These are phyloP conservation scores for Trematosphaeria pertusa DNA, from an alignment of 2,329 filamentous ascomycete genomes.

Conservation along the genomic window DNA sequence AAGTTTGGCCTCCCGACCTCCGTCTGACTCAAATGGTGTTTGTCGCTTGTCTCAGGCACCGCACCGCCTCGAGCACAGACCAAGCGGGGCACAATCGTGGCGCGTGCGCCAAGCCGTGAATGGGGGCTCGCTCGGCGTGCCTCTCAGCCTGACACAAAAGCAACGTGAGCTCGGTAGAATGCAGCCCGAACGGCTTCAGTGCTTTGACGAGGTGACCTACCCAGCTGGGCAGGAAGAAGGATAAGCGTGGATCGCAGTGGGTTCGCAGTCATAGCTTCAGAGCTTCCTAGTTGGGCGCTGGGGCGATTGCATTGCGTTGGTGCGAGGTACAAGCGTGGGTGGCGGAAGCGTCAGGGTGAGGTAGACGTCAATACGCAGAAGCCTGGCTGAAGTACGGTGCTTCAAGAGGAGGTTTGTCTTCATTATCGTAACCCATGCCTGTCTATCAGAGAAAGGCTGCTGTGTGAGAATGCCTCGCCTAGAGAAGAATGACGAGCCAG, in stretches of 20 bases:
- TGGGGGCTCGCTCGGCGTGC: too few species aligned
- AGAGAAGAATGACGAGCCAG: constrained; percentile 8
- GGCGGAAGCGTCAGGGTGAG: too few species aligned
- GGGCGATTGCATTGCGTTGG: too few species aligned
- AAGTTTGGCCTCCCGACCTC: constrained; percentile 17
- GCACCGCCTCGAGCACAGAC: constrained; percentile 24
- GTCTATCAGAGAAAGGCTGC: constrained; percentile 11
- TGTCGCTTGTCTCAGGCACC: constrained; percentile 36
- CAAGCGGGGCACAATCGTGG: constrained; percentile 19
- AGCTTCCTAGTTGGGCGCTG: constrained; percentile 41
- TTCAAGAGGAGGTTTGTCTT: constrained; percentile 18
- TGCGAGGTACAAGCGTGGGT: too few species aligned
- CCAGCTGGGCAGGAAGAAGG: constrained; percentile 33
- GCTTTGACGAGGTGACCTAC: constrained; percentile 25
- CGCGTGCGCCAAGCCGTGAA: constrained; percentile 8
- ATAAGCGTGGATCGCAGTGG: constrained; percentile 36
- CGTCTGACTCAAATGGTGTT: constrained; percentile 24
- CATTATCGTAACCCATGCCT: constrained; percentile 27
- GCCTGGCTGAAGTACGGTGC: too few species aligned
- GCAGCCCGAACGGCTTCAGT: constrained; percentile 7
- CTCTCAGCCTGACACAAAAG: too few species aligned
- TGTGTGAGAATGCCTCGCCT: too few species aligned
- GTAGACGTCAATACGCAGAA: too few species aligned
- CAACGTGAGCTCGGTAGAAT: constrained; percentile 3
- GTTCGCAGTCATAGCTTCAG: constrained; percentile 41